A percentile compares a stretch with the other conserved stretches of the same genome.
Conservation (phyloP, 2,329 filamentous ascomycete species). For the Pseudofabraea citricarpa region DNA sequence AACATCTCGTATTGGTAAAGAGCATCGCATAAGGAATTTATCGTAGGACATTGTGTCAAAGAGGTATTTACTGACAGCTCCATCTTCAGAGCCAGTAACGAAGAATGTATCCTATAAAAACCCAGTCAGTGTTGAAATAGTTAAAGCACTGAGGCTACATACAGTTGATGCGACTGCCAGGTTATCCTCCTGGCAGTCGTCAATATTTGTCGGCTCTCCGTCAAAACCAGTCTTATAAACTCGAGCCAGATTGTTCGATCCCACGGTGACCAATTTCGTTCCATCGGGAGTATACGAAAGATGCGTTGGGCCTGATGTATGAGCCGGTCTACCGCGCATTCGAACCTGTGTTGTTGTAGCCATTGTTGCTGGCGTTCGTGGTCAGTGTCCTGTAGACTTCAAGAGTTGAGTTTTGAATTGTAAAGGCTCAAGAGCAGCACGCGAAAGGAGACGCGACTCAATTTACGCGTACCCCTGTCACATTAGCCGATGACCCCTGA, state of each 20-base stretch:
- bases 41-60: constrained; percentile 70
- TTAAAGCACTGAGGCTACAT: constrained; percentile 10
- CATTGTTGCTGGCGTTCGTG: constrained; percentile 19
- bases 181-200: constrained; percentile 86
- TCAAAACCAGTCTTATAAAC: constrained; percentile 89
- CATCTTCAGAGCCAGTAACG: constrained; percentile 86
- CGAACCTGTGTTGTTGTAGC: constrained; percentile 33
- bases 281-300: constrained; percentile 89
- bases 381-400: constrained; percentile 7
- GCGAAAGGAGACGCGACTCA: constrained; percentile 16
- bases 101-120: constrained; percentile 67
- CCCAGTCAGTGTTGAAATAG: constrained; percentile 10
- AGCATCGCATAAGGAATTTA: constrained; percentile 74
- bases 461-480: constrained; percentile 1
- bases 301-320: constrained; percentile 82
- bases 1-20: constrained; percentile 83
- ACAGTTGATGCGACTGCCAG: constrained; percentile 69
- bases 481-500: neutral
- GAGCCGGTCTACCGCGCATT: constrained; percentile 61
- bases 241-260: constrained; percentile 88
- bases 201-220: constrained; percentile 87
- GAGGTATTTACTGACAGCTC: constrained; percentile 93
- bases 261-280: constrained; percentile 80
- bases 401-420: neutral
- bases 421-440: constrained; percentile 4